These are phyloP conservation scores for Avena eriantha DNA, from an alignment of 176 grass and related monocot species.

Conservation along the genomic window DNA sequence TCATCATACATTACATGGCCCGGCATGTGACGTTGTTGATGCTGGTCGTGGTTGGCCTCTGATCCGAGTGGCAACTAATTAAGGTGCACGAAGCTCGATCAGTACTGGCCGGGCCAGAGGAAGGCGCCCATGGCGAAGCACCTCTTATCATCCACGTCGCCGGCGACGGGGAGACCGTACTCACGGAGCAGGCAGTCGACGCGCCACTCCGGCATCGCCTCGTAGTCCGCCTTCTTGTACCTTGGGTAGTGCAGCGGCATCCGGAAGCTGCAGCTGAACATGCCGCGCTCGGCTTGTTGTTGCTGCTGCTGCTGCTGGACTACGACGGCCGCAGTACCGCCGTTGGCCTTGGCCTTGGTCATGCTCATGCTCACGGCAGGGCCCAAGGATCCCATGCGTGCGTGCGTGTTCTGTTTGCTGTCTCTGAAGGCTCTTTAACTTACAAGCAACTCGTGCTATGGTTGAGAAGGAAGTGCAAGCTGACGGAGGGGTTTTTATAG, in stretches of 20 bases:
- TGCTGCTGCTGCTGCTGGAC: background rate
- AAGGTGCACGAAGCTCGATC: background rate
- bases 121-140: slow-evolving; percentile 67
- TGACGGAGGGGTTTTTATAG: slow-evolving; percentile 38
- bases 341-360: slow-evolving; percentile 43
- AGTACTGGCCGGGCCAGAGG: slow-evolving; percentile 68
- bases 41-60: background rate
- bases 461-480: background rate
- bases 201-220: slow-evolving; percentile 85
- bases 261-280: slow-evolving; percentile 44
- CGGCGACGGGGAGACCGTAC: slow-evolving; percentile 63
- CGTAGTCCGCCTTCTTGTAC: slow-evolving; percentile 78
- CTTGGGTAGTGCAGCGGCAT: slow-evolving; percentile 78
- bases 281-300: slow-evolving; percentile 7
- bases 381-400: slow-evolving; percentile 51
- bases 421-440: background rate
- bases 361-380: slow-evolving; percentile 35
- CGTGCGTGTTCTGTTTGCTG: background rate
- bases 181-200: slow-evolving; percentile 69
- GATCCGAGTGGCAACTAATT: background rate
- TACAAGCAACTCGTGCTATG: no score
- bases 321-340: background rate
- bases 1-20: background rate
- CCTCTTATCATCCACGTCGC: slow-evolving; percentile 63
- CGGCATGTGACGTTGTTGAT: no score